A percentile compares a stretch with the other conserved stretches of the same genome.
phyloP scores from a whole-genome alignment of 2,329 filamentous ascomycete genomes.

The Venturia oleaginea region DNA sequence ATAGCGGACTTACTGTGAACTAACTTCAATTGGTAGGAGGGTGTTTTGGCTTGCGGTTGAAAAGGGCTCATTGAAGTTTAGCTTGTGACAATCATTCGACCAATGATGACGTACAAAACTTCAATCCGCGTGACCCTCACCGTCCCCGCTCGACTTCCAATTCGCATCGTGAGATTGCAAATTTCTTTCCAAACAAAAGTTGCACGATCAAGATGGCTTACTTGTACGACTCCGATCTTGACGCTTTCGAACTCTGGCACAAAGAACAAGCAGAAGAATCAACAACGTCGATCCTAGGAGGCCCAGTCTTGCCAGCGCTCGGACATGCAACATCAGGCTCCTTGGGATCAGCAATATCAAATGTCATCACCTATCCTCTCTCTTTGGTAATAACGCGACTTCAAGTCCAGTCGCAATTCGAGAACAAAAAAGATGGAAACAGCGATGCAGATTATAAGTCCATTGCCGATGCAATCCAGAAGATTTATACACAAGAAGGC shows the following conservation, averaged over 20 bases:
- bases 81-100: neutral
- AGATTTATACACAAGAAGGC: slow-evolving; percentile 65
- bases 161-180: neutral
- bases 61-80: neutral
- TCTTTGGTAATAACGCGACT: slow-evolving; percentile 74
- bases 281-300: slow-evolving; percentile 19
- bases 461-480: slow-evolving; percentile 58
- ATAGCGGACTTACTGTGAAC: no score
- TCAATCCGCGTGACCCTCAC: neutral
- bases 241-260: slow-evolving; percentile 35
- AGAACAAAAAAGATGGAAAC: slow-evolving; percentile 22
- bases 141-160: neutral
- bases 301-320: slow-evolving; percentile 57
- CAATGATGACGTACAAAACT: neutral
- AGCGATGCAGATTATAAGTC: slow-evolving; percentile 47
- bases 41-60: neutral
- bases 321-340: slow-evolving; percentile 77
- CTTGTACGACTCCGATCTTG: slow-evolving; percentile 18
- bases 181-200: neutral
- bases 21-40: no score
- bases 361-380: slow-evolving; percentile 70
- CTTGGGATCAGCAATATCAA: slow-evolving; percentile 67
- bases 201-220: neutral
- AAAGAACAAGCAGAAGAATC: slow-evolving; percentile 28
- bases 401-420: slow-evolving; percentile 54